Evolutionary conservation across 164 flowering plant genomes (phyloP), one percentile per base, ranked within the genome.

Genomic region (Amborella trichopoda): DNA sequence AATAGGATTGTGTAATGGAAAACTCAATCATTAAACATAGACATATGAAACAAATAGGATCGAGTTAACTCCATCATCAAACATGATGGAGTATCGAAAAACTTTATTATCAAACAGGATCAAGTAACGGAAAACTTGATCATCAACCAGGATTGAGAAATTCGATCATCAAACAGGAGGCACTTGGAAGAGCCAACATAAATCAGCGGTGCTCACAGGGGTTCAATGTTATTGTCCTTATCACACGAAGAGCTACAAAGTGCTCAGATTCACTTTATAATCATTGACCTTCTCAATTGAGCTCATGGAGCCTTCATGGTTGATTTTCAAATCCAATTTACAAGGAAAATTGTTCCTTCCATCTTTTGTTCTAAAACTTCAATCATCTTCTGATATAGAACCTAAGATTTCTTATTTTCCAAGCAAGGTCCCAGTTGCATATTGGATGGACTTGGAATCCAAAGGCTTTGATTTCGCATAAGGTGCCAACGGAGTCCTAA

Each of bases 171-270:
- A n/a, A n/a, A n/a, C n/a, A n/a, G n/a, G n/a, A n/a, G n/a, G n/a
- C n/a, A n/a, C n/a, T n/a, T n/a, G n/a, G n/a, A n/a, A n/a, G n/a
- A n/a, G n/a, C n/a, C n/a, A n/a, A n/a, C n/a, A n/a, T n/a, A n/a
- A 26, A 38, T 38, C 24, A 50, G 53, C 30, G 28, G 42, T 39
- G 20, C n/a, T 19, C 9, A 34, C n/a, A 14, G 17, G 40, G 23
- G 39, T 23, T 34, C 52, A 13, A 27, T 42, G n/a, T 23, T 28
- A 26, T 13, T 30, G 19, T 33, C 36, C 26, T 20, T 22, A 11
- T 49, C 40, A 17, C 28, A 33, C 23, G 37, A 20, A 30, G 38
- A 49, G 26, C 40, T 36, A 22, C 28, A 49, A 19, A 36, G 37
- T 12, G 41, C 24, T 22, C 6, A 38, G 41, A 2, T 6, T 38